Evolutionary conservation across 225 moss, liverwort and hornwort species (phyloP).

Genomic region (Rhytidiadelphus loreus): DNA sequence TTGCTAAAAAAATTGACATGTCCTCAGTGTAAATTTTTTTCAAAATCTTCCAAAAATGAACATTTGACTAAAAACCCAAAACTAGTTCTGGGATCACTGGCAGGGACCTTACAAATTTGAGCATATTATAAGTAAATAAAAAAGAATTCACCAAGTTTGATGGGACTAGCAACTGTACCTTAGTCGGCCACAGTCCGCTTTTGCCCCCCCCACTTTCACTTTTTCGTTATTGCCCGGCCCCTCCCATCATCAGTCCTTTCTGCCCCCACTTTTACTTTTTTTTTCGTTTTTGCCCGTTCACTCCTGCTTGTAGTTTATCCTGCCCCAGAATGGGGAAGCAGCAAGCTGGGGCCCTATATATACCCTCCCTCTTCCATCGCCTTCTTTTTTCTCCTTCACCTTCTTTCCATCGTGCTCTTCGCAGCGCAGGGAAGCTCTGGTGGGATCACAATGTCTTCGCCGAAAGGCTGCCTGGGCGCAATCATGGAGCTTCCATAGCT

Average conservation of each 20-base stretch:
- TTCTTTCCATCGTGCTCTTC: background rate
- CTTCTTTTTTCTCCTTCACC: background rate
- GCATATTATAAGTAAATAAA: background rate
- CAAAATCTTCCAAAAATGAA: too few species aligned
- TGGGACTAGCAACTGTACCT: background rate
- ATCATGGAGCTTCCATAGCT: slow-evolving; percentile 17
- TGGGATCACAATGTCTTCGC: slow-evolving; percentile 9
- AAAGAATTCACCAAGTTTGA: background rate
- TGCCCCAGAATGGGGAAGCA: background rate
- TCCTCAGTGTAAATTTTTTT: too few species aligned
- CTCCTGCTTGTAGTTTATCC: background rate
- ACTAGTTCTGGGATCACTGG: too few species aligned
- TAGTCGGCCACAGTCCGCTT: background rate
- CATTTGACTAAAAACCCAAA: too few species aligned
- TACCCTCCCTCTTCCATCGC: background rate
- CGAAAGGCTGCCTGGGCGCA: background rate
- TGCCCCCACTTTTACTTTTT: background rate
- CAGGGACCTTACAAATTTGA: background rate
- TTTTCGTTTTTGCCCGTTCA: background rate
- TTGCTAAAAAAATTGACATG: too few species aligned
- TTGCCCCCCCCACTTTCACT: background rate
- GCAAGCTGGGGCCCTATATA: background rate
- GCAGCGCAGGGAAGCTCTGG: background rate
- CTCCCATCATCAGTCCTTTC: background rate
- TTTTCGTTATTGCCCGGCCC: background rate